Conservation (phyloP, 257 asterid species). For the Solanum chilense region DNA sequence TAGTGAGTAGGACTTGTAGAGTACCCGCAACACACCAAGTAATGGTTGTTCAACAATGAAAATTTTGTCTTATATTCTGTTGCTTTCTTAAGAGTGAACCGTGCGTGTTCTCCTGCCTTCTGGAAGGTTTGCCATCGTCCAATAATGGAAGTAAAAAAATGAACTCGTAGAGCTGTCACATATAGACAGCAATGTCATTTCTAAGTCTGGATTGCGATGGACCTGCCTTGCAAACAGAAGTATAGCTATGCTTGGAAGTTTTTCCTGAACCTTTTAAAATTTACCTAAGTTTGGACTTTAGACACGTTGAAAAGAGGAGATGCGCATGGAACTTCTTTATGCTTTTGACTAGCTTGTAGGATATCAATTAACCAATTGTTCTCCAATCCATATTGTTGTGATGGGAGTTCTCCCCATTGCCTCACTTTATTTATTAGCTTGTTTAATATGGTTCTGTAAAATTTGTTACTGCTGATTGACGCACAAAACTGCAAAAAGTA, state of each 20-base stretch:
- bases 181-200: not conserved
- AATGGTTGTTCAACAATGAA: not conserved
- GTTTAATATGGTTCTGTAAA: not conserved
- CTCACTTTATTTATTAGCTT: not conserved
- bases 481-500: not conserved
- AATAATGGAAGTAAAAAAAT: not conserved
- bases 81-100: not conserved
- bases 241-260: not conserved
- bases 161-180: not conserved
- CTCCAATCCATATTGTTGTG: not conserved
- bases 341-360: not conserved
- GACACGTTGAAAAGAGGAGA: not conserved
- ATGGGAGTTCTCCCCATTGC: not conserved
- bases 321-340: not conserved
- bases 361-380: not conserved
- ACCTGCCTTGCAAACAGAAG: not conserved
- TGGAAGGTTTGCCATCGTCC: not conserved
- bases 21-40: not conserved
- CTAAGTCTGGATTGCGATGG: not conserved
- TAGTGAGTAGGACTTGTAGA: not conserved
- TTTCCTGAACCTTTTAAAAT: not conserved
- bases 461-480: not conserved
- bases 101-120: not conserved
- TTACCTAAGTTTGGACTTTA: not conserved
- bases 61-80: not conserved